These are phyloP conservation scores for Aspergillus fumigatus DNA, from an alignment of 2,329 filamentous ascomycete genomes.

Conservation along the genomic window DNA sequence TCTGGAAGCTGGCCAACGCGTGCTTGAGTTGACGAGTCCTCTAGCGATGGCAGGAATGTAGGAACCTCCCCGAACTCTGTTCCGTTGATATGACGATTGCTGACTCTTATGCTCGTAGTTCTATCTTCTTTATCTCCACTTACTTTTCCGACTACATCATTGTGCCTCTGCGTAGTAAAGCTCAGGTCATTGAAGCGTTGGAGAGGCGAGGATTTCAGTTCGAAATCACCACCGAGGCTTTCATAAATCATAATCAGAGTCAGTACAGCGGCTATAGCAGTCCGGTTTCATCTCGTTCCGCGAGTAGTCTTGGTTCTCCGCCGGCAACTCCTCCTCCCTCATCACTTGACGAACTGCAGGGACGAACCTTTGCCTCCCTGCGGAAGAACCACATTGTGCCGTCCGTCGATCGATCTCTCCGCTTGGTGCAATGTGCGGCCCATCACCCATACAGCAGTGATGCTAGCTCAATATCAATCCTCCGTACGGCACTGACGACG, in stretches of 20 bases:
- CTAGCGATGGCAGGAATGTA: slow-evolving; percentile 84
- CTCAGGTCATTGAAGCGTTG: slow-evolving; percentile 71
- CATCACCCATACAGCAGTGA: slow-evolving; percentile 42
- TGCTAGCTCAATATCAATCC: slow-evolving; percentile 34
- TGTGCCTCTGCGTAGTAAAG: slow-evolving; percentile 70
- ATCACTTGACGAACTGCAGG: slow-evolving; percentile 73
- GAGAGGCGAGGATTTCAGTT: slow-evolving; percentile 80
- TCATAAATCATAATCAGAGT: slow-evolving; percentile 54
- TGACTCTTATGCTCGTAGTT: slow-evolving; percentile 39
- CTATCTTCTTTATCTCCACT: slow-evolving; percentile 97
- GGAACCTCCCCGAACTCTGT: slow-evolving; percentile 21
- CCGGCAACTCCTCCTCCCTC: slow-evolving; percentile 73
- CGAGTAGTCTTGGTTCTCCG: slow-evolving; percentile 25
- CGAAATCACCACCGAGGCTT: slow-evolving; percentile 64
- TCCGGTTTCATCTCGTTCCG: slow-evolving; percentile 27
- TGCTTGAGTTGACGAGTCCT: slow-evolving; percentile 86
- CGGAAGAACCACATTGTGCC: slow-evolving; percentile 71
- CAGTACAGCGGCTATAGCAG: slow-evolving; percentile 38
- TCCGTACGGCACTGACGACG: slow-evolving; percentile 36
- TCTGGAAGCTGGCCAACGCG: slow-evolving; percentile 83
- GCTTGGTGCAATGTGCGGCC: slow-evolving; percentile 78
- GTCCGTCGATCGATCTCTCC: slow-evolving; percentile 62
- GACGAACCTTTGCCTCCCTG: slow-evolving; percentile 78
- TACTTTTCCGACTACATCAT: slow-evolving; percentile 98
- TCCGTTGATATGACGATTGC: background rate